Base-by-base conservation (phyloP, 2,329 filamentous ascomycete species). In the Aureobasidium sp. region DNA sequence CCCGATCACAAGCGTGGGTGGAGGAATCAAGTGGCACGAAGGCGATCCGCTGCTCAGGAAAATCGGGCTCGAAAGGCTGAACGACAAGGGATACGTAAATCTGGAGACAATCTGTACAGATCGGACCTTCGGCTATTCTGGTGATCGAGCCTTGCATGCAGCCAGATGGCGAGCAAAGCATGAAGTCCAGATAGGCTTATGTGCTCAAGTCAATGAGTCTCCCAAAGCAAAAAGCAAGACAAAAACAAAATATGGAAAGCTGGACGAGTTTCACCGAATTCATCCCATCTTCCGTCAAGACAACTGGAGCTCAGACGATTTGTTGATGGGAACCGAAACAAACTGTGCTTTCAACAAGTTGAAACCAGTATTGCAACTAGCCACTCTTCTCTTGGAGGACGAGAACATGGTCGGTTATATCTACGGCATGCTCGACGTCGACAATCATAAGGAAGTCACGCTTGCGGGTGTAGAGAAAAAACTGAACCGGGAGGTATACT, bases 271-370 rank as follows among this genome's bases (percentile, higher is more conserved):
- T 22, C 37, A 44, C 22, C 52, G 52, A 2, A 56, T 56, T 11
- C 52, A 56, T 44, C 52, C 52, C 5, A 56, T 56, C 37, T 56
- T 56, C 17, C 52, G 52, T 34, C 37, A 29, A 15, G 39, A 56
- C 17, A 56, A 44, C 9, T 56, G 52, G 52, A 20, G 5, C 17
- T 14, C 36, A 4, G 36, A 37, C 20, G 49, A 53, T 34, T 14
- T 53, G 2, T n/a, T 53, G 7, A 3, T 25, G 12, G 20, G 34
- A 4, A n/a, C 5, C 14, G 31, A 22, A 31, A 6, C 15, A 17
- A 56, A 22, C 17, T 11, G 11, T 8, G 8, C 11, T 1, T 56
- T 29, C 17, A 9, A 44, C 0, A 34, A 20, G 17, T 11, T 56
- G 39, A 44, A 44, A 22, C 55, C 55, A 37, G 55, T 58, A 7